phyloP scores from a whole-genome alignment of 148 eudicot genomes.

The Cornus florida region DNA sequence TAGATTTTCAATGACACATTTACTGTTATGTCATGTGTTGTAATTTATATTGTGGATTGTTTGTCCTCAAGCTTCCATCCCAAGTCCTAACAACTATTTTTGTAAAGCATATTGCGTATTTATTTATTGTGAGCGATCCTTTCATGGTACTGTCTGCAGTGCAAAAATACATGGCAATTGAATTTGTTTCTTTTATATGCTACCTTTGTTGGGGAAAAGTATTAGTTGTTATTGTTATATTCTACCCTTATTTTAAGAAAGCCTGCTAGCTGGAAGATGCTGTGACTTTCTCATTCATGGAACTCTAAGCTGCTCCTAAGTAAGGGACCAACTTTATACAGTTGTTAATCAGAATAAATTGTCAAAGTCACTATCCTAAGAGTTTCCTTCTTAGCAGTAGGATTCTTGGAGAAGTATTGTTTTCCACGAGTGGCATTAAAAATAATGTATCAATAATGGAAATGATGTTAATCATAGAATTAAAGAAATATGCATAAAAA shows the following conservation, averaged over 20 bases:
- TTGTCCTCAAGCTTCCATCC: background rate
- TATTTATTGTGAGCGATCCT: background rate
- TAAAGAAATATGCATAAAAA: no score
- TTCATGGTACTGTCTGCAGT: background rate
- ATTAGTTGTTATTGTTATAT: background rate
- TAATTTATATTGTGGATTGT: constrained; percentile 1
- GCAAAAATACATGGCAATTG: background rate
- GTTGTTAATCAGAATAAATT: background rate
- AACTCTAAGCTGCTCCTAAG: background rate
- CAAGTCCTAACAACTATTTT: background rate
- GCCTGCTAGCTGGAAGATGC: background rate
- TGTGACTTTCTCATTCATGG: background rate
- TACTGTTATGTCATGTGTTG: background rate
- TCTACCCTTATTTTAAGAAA: background rate
- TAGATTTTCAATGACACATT: background rate
- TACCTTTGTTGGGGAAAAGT: no score
- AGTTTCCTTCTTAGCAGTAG: background rate
- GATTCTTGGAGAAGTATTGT: background rate
- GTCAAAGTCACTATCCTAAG: background rate
- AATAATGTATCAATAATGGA: no score
- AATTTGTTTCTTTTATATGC: background rate
- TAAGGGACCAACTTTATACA: background rate
- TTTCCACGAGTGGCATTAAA: background rate
- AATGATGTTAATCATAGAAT: no score
- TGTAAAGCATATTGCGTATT: background rate